Evolutionary conservation across 441 rosid species (phyloP).

Genomic region (Pelargonium australe): DNA sequence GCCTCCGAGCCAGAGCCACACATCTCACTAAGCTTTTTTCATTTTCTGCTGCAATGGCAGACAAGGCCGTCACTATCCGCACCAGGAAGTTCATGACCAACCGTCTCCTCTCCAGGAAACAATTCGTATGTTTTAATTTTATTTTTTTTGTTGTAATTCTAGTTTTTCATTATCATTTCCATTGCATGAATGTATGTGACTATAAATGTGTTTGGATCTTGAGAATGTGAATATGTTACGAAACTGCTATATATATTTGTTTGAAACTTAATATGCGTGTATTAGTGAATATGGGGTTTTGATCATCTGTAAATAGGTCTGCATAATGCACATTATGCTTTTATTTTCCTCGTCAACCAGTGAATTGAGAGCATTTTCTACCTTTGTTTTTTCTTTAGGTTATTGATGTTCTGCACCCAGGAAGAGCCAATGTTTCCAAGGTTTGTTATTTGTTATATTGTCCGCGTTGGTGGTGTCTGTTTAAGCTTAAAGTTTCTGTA

Average conservation of each 20-base stretch:
- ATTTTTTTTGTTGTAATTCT: background rate
- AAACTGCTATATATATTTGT: too few relatives aligned
- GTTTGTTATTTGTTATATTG: background rate
- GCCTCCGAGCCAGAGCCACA: too few relatives aligned
- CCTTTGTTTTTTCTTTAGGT: background rate
- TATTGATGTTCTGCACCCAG: slow-evolving; percentile 4
- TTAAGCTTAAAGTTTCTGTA: background rate
- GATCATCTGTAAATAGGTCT: too few relatives aligned
- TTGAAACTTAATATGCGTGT: too few relatives aligned
- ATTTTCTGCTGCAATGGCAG: background rate
- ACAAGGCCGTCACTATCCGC: slow-evolving; percentile 1
- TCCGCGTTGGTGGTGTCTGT: background rate
- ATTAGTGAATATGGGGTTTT: too few relatives aligned
- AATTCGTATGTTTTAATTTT: background rate
- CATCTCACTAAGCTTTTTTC: too few relatives aligned
- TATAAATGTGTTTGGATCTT: too few relatives aligned
- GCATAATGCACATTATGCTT: too few relatives aligned
- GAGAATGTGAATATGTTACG: too few relatives aligned
- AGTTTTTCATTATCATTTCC: background rate
- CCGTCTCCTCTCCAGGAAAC: slow-evolving; percentile 4
- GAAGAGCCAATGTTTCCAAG: slow-evolving; percentile 2
- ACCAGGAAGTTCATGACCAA: slow-evolving; percentile 4
- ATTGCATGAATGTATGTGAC: too few relatives aligned
- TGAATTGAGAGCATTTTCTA: background rate
- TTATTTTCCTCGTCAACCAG: too few relatives aligned